These are phyloP conservation scores for Luvunga scandens DNA, from an alignment of 345 rosid genomes.

Conservation along the genomic window DNA sequence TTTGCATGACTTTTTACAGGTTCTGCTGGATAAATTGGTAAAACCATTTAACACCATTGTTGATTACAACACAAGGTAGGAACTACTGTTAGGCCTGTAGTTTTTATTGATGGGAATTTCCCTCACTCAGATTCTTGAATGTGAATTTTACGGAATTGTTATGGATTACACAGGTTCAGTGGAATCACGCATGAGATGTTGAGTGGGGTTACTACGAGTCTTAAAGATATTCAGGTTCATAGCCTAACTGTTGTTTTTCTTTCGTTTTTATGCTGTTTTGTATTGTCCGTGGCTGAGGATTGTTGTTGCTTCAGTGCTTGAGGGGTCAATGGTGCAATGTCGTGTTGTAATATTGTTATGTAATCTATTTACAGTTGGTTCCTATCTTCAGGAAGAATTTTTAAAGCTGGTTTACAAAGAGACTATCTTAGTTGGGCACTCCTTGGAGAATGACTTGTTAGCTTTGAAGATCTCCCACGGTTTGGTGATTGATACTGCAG, in stretches of 20 bases:
- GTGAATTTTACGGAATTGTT: background rate
- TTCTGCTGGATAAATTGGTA: constrained; percentile 82
- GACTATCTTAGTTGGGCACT: constrained; percentile 90
- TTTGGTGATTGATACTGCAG: constrained; percentile 88
- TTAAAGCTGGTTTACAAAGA: constrained; percentile 74
- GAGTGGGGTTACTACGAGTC: constrained; percentile 71
- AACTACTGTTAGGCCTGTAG: background rate
- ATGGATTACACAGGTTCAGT: constrained; percentile 62
- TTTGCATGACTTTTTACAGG: constrained; percentile 43
- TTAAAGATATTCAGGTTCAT: constrained; percentile 81
- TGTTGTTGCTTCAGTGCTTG: constrained; percentile 5
- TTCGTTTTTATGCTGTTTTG: background rate
- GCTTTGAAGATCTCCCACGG: constrained; percentile 83
- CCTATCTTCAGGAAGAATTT: constrained; percentile 69
- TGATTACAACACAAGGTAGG: constrained; percentile 88
- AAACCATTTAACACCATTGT: constrained; percentile 71
- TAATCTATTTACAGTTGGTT: constrained; percentile 26
- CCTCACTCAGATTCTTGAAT: constrained; percentile 6
- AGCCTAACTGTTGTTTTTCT: background rate
- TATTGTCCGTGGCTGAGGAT: background rate
- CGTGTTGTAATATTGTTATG: constrained; percentile 13
- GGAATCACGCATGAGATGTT: constrained; percentile 87
- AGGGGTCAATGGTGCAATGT: constrained; percentile 2
- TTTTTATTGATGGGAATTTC: background rate
- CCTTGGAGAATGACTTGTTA: constrained; percentile 89